Base-by-base conservation (phyloP, 306 rosid species). In the Acacia acuminata region DNA sequence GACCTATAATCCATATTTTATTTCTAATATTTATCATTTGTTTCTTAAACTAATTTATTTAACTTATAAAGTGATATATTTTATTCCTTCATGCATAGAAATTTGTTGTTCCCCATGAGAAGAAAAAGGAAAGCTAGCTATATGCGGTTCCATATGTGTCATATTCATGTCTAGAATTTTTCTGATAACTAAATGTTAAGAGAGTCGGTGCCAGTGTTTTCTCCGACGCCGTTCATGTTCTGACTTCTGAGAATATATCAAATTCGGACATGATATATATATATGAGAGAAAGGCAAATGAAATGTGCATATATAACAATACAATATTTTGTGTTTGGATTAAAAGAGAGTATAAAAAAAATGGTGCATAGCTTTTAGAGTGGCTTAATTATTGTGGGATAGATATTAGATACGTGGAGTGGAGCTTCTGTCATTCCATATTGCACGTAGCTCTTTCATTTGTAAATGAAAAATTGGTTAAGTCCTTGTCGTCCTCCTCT, bases 151-250 rank as follows among this genome's bases (percentile, higher is more conserved):
- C 42, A 38, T 38, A 38, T n/a, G n/a, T 38, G 7, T 6, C 42
- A 38, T 38, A 38, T 38, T 30, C 32, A 30, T 30, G 13, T 9
- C 4, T 38, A 27, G n/a, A n/a, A 42, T 45, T n/a, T 58, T 20
- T 1, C 65, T 58, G 65, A 58, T n/a, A 20, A 20, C 3, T 9
- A 58, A 58, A 58, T 58, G 50, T 83, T 15, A 74, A n/a, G n/a
- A n/a, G n/a, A n/a, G n/a, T n/a, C n/a, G n/a, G n/a, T 89, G 82
- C 93, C 91, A 24, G 73, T 85, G 7, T 91, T 89, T 64, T 80
- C 91, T 75, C 90, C 93, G 10, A 83, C 90, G 15, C 91, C 95
- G 14, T 89, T 91, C 76, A 79, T 89, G 87, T 88, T 89, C 77
- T 91, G 88, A 90, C 42, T 38, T 38, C 8, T 38, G 48, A 4